Evolutionary conservation across 2,329 filamentous ascomycete genomes (phyloP), one percentile per base, ranked within the genome.

Genomic region (Ophiostoma quercus): DNA sequence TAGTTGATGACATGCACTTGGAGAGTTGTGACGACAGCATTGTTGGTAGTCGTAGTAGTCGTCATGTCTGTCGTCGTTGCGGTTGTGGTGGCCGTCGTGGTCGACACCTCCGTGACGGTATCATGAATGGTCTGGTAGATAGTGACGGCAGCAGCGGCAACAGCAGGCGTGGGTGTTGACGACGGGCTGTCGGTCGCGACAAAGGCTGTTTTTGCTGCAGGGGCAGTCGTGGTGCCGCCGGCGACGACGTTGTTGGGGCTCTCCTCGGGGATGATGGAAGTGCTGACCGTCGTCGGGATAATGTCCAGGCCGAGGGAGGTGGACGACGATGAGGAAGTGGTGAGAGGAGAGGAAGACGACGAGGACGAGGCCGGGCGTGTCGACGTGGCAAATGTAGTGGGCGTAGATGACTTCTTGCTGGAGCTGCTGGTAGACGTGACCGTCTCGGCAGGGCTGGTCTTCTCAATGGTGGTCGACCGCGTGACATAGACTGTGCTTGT

Each of bases 211-310:
- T 63, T 29, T 5, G 57, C 57, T 8, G 25, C 34, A 12, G 66
- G 22, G 29, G 67, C 68, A 1, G 62, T 51, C 11, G 68, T 67
- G 2, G 51, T 65, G 0, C 60, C 66, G 34, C 66, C 66, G 0
- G 69, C 65, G 19, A 54, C 11, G 12, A 43, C 70, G 11, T 66
- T 68, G 90, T 97, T 92, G 82, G 51, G 65, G 29, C 32, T 47
- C 29, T 67, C 43, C 29, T 51, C 25, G 25, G 57, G 66, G 47
- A 57, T 37, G 32, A 67, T 37, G 47, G 43, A 47, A 1, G 47
- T 67, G 47, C 41, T 47, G 66, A 12, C 62, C 1, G 62, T 65
- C 7, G 32, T 65, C 2, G n/a, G 16, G 32, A 22, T 41, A 19
- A 65, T n/a, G 14, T 39, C 32, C 8, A 65, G 14, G 63, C n/a